Base-by-base conservation (phyloP, 108 stramenopile genomes). In the Cyclotella baltica region DNA sequence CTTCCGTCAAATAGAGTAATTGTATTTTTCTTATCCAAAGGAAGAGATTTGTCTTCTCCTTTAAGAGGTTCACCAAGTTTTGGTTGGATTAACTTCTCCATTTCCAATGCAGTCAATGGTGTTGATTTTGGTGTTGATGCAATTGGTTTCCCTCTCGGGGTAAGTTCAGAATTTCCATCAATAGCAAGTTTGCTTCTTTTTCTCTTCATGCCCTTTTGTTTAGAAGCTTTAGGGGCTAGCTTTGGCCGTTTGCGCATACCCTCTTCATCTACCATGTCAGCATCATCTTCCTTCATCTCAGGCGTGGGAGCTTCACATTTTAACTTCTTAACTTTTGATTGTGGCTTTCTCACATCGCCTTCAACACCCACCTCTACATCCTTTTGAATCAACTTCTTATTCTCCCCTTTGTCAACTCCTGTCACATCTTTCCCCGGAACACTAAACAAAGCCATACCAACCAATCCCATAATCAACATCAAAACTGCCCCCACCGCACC, bases 361-460 rank as follows among this genome's bases (percentile, higher is more conserved):
- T 13, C 40, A 43, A 10, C 40, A 6, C 6, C 40, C 13, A 6
- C 40, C 6, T 43, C 40, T 10, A 43, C 13, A 43, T 43, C 40
- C 13, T 10, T 6, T 43, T 43, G 40, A 10, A 10, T 43, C 40
- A 43, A 13, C 13, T 13, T 43, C 13, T 43, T 43, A 6, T 43
- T 13, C 13, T 43, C 13, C 40, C 10, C 13, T 10, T 6, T 10
- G 13, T 66, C 50, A 29, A 58, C 9, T 15, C 48, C 56, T 34
- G 33, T 25, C 47, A 35, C 73, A 31, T 65, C 64, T n/a, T 29
- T 66, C 28, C 31, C 20, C 22, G 80, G 69, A n/a, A 37, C 31
- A 20, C 75, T 76, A 63, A 55, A 76, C 20, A n/a, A 37, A 37
- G 80, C 59, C 80, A 81, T 81, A 6, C 80, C 80, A 34, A 76